Conservation (phyloP, 176 grass and related monocot genomes). For the Oryza meridionalis region DNA sequence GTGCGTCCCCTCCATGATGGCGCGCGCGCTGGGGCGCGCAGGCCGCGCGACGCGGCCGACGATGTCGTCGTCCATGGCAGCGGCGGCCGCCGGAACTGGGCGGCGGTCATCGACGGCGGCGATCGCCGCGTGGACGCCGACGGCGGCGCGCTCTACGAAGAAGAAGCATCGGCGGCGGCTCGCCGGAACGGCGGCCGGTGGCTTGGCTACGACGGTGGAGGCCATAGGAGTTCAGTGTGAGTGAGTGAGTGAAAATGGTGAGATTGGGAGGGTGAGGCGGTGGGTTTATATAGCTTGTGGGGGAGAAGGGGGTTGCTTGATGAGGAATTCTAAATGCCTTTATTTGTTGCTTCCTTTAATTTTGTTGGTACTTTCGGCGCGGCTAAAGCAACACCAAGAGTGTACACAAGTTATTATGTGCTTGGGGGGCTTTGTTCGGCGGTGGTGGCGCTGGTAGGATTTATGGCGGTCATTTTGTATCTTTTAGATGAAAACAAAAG, state of each 20-base stretch:
- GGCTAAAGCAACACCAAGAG: not conserved
- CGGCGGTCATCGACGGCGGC: not conserved
- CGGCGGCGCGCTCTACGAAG: not conserved
- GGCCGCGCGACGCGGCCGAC: not conserved
- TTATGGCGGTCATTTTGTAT: too few species aligned
- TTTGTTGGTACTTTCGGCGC: not conserved
- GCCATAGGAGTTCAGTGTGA: not conserved
- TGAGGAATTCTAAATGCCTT: not conserved
- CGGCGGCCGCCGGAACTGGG: not conserved
- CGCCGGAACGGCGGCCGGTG: not conserved
- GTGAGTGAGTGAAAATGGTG: not conserved
- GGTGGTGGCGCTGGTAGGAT: too few species aligned
- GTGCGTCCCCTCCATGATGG: slow-evolving; percentile 25
- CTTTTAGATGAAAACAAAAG: not conserved
- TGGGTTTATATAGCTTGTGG: slow-evolving; percentile 13
- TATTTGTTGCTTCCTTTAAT: not conserved
- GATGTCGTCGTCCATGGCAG: not conserved
- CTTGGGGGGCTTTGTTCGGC: not conserved
- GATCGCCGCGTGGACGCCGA: slow-evolving; percentile 51
- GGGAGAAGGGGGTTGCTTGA: not conserved
- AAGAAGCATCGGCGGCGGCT: not conserved
- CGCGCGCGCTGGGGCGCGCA: not conserved
- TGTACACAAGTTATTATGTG: not conserved
- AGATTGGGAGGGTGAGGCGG: not conserved
- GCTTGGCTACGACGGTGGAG: not conserved